Percentiles rank a stretch among this genome's conserved stretches.
These are phyloP conservation scores for Penicillium sp. DNA, from an alignment of 2,329 filamentous ascomycete genomes.

Conservation along the genomic window DNA sequence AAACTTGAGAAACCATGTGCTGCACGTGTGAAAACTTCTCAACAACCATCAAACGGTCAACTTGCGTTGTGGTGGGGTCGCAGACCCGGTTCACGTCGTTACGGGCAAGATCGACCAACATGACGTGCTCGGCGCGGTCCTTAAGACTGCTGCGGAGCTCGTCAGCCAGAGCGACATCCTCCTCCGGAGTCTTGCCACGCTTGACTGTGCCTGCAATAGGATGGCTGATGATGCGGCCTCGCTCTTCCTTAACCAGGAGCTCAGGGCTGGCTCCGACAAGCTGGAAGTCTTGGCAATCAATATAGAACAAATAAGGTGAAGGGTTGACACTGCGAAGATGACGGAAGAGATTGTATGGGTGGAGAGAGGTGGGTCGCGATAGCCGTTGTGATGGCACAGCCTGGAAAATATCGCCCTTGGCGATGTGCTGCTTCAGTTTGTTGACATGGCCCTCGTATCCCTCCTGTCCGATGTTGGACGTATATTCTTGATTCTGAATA, in stretches of 20 bases:
- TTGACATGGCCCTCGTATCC: conserved; percentile 93
- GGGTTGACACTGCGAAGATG: conserved; percentile 97
- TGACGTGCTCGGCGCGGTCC: conserved; percentile 92
- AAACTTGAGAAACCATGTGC: conserved; percentile 94
- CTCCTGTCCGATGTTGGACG: conserved; percentile 82
- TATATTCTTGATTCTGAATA: conserved; percentile 71
- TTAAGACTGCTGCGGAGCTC: conserved; percentile 79
- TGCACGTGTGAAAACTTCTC: conserved; percentile 96
- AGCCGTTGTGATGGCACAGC: conserved; percentile 94
- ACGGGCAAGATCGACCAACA: conserved; percentile 92
- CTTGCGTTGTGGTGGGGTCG: conserved; percentile 82
- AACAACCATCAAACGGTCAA: conserved; percentile 91
- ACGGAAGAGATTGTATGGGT: conserved; percentile 97
- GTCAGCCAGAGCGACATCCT: conserved; percentile 76
- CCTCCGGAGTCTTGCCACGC: conserved; percentile 74
- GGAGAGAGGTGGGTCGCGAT: conserved; percentile 80
- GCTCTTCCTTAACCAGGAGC: conserved; percentile 86
- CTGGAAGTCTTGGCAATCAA: conserved; percentile 88
- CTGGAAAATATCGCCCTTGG: conserved; percentile 92
- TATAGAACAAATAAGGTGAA: conserved; percentile 94
- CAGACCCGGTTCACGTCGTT: conserved; percentile 97
- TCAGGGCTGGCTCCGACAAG: conserved; percentile 95
- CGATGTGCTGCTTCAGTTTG: conserved; percentile 84
- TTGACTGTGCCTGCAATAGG: conserved; percentile 95
- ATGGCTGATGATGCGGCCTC: conserved; percentile 86